phyloP scores from a whole-genome alignment of 306 rosid species.

The Fragaria ananassa region DNA sequence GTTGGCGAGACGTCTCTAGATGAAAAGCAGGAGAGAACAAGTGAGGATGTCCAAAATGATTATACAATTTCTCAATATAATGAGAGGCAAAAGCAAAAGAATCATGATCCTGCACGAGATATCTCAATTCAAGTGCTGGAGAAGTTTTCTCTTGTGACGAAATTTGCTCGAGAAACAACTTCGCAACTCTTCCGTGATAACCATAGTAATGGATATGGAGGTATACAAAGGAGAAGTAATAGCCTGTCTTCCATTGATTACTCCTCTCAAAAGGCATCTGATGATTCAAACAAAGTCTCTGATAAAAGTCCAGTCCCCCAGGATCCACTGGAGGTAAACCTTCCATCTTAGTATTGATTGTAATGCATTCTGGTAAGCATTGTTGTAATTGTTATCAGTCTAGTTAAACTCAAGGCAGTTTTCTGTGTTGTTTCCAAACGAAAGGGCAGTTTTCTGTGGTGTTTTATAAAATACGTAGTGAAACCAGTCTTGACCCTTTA shows the following conservation, averaged over 20 bases:
- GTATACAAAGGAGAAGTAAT: conserved; percentile 47
- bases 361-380: neutral
- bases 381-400: neutral
- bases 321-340: conserved; percentile 72
- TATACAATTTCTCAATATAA: conserved; percentile 41
- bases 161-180: conserved; percentile 97
- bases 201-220: conserved; percentile 64
- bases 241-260: conserved; percentile 41
- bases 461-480: neutral
- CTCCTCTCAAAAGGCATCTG: conserved; percentile 44
- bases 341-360: conserved; percentile 3
- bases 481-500: neutral
- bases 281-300: conserved; percentile 34
- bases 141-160: conserved; percentile 95
- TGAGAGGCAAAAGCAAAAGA: conserved; percentile 60
- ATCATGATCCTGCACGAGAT: conserved; percentile 84
- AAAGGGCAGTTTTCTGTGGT: neutral
- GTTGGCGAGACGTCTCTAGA: conserved; percentile 48
- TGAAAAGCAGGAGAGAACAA: conserved; percentile 46
- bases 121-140: conserved; percentile 90
- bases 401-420: neutral
- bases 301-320: conserved; percentile 44
- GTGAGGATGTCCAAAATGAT: conserved; percentile 43
- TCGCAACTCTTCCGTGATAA: conserved; percentile 85
- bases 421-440: neutral